These are phyloP conservation scores for Suhomyces anneliseae DNA, from an alignment of 1,139 yeast genomes.

Conservation along the genomic window DNA sequence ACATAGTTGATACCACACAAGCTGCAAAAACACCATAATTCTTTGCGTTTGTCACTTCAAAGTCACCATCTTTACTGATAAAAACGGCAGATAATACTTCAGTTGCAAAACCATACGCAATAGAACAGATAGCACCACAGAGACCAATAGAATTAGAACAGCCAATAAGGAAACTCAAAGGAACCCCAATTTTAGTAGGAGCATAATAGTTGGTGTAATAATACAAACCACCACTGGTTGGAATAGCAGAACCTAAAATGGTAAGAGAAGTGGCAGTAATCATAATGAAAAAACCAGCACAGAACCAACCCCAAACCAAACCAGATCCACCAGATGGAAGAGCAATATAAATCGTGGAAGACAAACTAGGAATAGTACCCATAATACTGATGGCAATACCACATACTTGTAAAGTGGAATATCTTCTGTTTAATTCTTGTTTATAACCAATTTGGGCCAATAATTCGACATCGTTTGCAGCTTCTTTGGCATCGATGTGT, in stretches of 20 bases:
- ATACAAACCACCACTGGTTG: slow-evolving; percentile 57
- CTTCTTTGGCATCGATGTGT: slow-evolving; percentile 25
- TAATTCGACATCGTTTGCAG: slow-evolving; percentile 44
- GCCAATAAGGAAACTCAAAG: slow-evolving; percentile 37
- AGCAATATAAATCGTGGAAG: slow-evolving; percentile 39
- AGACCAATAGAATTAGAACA: slow-evolving; percentile 39
- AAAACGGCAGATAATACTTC: slow-evolving; percentile 38
- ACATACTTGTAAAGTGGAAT: slow-evolving; percentile 50
- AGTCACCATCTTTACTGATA: slow-evolving; percentile 32
- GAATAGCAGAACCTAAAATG: slow-evolving; percentile 66
- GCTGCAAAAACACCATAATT: slow-evolving; percentile 41
- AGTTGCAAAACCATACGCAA: slow-evolving; percentile 39
- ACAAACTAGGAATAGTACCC: slow-evolving; percentile 51
- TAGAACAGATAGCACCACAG: slow-evolving; percentile 40
- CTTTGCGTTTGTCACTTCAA: slow-evolving; percentile 31
- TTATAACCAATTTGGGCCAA: slow-evolving; percentile 56
- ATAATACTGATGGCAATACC: slow-evolving; percentile 55
- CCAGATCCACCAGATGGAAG: slow-evolving; percentile 55
- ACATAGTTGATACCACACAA: slow-evolving; percentile 26
- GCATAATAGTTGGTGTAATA: slow-evolving; percentile 50
- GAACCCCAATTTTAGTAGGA: slow-evolving; percentile 32
- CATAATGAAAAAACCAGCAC: slow-evolving; percentile 55
- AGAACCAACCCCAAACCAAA: slow-evolving; percentile 72
- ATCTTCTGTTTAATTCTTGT: slow-evolving; percentile 49
- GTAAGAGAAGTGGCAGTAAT: slow-evolving; percentile 62